These are phyloP conservation scores for Lipomyces mesembrius DNA, from an alignment of 805 yeast genomes.

Conservation along the genomic window DNA sequence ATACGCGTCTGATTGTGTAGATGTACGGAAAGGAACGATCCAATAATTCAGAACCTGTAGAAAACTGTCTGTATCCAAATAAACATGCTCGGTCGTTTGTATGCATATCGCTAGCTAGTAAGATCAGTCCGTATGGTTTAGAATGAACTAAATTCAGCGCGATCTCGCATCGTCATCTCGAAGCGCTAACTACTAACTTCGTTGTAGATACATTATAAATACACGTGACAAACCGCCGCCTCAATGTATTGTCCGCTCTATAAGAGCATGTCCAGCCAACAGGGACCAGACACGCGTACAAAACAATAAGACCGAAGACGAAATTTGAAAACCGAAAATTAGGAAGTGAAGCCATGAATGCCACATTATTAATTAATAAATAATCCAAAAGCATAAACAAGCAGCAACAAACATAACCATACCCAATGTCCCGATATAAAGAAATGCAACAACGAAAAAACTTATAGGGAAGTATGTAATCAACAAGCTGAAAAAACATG, in stretches of 20 bases:
- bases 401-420: neutral
- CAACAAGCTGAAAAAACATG: neutral
- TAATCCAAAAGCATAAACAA: slow-evolving; percentile 4
- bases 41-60: neutral
- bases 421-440: slow-evolving; percentile 1
- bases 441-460: slow-evolving; percentile 15
- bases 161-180: too few species aligned
- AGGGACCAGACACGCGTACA: neutral
- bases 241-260: neutral
- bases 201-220: too few species aligned
- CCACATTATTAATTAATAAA: neutral
- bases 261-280: neutral
- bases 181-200: too few species aligned
- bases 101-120: too few species aligned
- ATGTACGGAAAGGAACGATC: neutral
- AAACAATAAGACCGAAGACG: neutral
- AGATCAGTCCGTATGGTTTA: too few species aligned
- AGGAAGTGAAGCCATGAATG: neutral
- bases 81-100: too few species aligned
- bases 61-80: neutral
- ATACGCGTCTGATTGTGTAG: neutral
- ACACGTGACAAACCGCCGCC: neutral
- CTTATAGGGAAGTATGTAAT: neutral
- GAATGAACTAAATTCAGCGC: too few species aligned
- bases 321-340: neutral